A percentile compares a stretch with the other conserved stretches of the same genome.
phyloP scores from a whole-genome alignment of 2,329 filamentous ascomycete species.

The Aspergillus arachidicola region DNA sequence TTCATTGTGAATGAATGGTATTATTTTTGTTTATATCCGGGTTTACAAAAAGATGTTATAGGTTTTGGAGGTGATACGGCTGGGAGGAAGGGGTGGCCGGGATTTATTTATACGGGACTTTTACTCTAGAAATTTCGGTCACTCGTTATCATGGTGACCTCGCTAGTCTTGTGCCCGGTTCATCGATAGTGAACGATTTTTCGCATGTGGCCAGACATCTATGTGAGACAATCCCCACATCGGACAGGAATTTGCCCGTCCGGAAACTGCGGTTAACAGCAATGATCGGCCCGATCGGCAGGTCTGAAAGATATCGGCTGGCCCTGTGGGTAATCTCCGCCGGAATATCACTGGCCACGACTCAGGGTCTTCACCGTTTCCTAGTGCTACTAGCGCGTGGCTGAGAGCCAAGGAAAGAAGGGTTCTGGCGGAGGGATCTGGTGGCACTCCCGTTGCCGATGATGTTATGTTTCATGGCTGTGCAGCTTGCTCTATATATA shows the following conservation, averaged over 20 bases:
- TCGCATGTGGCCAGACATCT: background rate
- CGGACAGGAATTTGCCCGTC: conserved; percentile 1
- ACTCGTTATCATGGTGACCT: background rate
- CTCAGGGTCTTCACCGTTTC: background rate
- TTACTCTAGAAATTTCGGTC: background rate
- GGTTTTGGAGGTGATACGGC: background rate
- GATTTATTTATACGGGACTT: background rate
- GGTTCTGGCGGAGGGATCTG: background rate
- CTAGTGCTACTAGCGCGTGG: background rate
- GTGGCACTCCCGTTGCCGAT: background rate
- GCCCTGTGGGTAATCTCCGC: background rate
- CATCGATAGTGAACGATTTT: background rate
- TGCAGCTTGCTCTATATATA: conserved; percentile 1
- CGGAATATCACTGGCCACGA: background rate
- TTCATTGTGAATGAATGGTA: conserved; percentile 24
- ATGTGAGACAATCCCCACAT: background rate
- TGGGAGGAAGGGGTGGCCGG: background rate
- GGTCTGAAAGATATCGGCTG: background rate
- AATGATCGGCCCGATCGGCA: conserved; percentile 1
- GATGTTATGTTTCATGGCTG: background rate
- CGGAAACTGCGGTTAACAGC: background rate
- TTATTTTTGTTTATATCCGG: background rate
- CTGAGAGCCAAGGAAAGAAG: background rate
- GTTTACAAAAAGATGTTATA: background rate
- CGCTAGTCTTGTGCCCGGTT: background rate